Percentiles rank a stretch among this genome's conserved stretches.
Evolutionary conservation across 495 filamentous ascomycete genomes (phyloP).

Genomic region (Letharia columbiana): DNA sequence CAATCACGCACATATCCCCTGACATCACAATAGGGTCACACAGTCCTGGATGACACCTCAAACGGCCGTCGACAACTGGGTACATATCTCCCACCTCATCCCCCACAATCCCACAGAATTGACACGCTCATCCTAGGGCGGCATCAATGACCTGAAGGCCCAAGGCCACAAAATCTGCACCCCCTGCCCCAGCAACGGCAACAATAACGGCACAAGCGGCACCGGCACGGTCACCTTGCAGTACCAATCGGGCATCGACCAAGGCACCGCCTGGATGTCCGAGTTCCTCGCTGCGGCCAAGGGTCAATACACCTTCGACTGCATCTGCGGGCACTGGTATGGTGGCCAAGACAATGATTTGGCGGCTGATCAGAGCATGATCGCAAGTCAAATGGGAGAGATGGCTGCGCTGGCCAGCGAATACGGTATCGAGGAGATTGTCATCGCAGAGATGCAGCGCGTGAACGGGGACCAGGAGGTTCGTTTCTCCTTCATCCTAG

Average conservation of each 20-base stretch:
- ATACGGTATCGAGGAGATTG: background rate
- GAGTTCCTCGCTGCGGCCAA: background rate
- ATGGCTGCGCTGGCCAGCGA: background rate
- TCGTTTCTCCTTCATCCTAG: background rate
- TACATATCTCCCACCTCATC: background rate
- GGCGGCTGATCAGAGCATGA: background rate
- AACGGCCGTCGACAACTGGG: background rate
- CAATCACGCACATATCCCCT: background rate
- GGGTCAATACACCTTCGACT: background rate
- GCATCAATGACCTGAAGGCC: background rate
- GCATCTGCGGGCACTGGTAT: background rate
- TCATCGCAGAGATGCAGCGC: background rate
- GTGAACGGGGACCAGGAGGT: background rate
- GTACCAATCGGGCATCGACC: background rate
- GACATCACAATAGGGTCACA: background rate
- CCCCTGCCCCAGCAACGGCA: background rate
- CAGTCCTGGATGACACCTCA: constrained; percentile 1
- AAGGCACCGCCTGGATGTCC: background rate
- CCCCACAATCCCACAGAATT: background rate
- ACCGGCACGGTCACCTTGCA: background rate
- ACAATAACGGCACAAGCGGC: background rate
- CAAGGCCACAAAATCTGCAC: background rate
- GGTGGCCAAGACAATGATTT: background rate
- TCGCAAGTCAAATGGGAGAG: background rate
- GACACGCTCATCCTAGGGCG: background rate